Conservation (phyloP, 306 rosid genomes). For the Echinosophora koreensis region DNA sequence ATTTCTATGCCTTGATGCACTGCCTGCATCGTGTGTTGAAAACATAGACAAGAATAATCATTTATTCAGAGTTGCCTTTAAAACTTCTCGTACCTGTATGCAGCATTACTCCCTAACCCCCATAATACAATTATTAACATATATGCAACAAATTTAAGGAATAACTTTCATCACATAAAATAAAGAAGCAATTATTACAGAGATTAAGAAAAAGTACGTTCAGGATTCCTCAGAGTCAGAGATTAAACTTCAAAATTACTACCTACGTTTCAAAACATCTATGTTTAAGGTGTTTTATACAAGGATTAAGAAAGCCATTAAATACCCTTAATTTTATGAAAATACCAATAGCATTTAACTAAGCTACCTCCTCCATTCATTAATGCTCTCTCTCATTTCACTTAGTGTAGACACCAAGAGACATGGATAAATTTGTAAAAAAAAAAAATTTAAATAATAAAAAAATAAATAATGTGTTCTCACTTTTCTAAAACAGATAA, state of each 20-base stretch:
- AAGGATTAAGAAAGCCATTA: too few species aligned
- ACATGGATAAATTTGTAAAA: too few species aligned
- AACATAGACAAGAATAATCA: constrained; percentile 33
- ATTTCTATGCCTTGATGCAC: background rate
- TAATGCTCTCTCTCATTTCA: too few species aligned
- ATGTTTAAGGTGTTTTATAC: too few species aligned
- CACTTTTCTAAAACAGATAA: too few species aligned
- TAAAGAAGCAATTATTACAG: constrained; percentile 30
- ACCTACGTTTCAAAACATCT: too few species aligned
- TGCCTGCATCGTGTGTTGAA: constrained; percentile 24
- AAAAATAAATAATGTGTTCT: too few species aligned
- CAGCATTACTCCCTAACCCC: background rate
- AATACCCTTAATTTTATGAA: too few species aligned
- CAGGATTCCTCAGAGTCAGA: background rate
- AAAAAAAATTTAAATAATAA: too few species aligned
- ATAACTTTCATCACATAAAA: background rate
- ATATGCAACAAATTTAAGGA: constrained; percentile 14
- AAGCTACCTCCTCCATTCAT: too few species aligned
- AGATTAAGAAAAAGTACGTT: constrained; percentile 8
- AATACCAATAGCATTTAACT: too few species aligned
- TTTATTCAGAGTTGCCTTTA: constrained; percentile 10
- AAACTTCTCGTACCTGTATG: background rate
- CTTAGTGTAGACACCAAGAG: too few species aligned
- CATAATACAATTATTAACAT: background rate
- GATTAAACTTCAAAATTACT: background rate